A percentile compares a stretch with the other conserved stretches of the same genome.
Conservation (phyloP, 768 basidiomycete genomes). For the Mycena sanguinolenta region DNA sequence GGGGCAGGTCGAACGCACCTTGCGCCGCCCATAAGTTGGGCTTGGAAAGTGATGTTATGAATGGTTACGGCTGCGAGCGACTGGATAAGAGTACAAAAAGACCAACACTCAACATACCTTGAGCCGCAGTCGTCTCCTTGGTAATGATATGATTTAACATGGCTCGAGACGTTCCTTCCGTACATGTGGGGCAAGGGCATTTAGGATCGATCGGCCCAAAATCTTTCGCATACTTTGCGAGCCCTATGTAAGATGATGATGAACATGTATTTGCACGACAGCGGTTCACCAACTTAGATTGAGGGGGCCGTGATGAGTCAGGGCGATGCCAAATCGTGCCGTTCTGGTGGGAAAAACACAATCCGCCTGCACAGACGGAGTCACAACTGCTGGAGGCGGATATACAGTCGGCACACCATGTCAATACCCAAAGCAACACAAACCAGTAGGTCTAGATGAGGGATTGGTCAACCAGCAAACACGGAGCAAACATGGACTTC, state of each 20-base stretch:
- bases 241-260: conserved; percentile 56
- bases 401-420: conserved; percentile 67
- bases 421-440: conserved; percentile 94
- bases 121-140: conserved; percentile 88
- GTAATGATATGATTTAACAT: conserved; percentile 82
- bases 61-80: conserved; percentile 74
- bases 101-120: conserved; percentile 63
- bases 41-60: conserved; percentile 90
- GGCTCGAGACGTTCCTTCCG: conserved; percentile 74
- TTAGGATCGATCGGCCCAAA: conserved; percentile 78
- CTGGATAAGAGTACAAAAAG: conserved; percentile 26
- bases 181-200: conserved; percentile 92
- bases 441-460: conserved; percentile 79
- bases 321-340: conserved; percentile 90
- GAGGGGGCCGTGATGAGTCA: conserved; percentile 85
- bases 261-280: background rate
- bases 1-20: conserved; percentile 47
- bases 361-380: conserved; percentile 76
- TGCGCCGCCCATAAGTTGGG: conserved; percentile 87
- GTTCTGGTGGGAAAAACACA: conserved; percentile 95
- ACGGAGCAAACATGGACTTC: background rate
- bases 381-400: background rate
- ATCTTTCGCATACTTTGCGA: conserved; percentile 79
- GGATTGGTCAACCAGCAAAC: conserved; percentile 2
- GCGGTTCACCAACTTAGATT: conserved; percentile 74